Evolutionary conservation across 108 stramenopile genomes (phyloP), one percentile per base, ranked within the genome.

Genomic region (Fragilariopsis cylindrus): DNA sequence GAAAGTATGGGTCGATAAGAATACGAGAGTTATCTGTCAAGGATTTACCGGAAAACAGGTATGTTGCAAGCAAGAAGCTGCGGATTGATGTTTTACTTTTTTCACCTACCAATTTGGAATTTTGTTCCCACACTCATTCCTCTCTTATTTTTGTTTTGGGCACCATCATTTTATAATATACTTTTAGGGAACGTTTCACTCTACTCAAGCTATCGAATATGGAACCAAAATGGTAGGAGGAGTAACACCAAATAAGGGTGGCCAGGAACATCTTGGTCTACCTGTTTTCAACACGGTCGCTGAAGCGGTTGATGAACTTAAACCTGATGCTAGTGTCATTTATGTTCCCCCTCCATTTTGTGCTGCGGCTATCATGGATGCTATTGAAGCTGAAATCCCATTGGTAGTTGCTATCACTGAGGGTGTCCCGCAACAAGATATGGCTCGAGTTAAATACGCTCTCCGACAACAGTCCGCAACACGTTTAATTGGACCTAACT

Each of bases 381-480:
- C 95, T 67, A 87, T 98, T 74, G 93, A 96, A 55, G 83, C 84
- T 63, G 98, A 98, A 83, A 97, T 99, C 74, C 95, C 96, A 0
- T 80, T 99, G 15, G 95, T 99, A n/a, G 99, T 99, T 44, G 96
- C 96, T 81, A 99, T 99, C 76, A 99, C 99, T 12, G 99, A 99
- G 81, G 99, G 99, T 49, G 96, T 99, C 60, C 99, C 99, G 11
- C 99, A 99, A 83, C 95, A 98, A 76, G 99, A 99, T 84, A 99
- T 99, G 99, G 98, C 96, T 12, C 89, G 82, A 52, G 98, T 99
- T 70, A 98, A 98, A 84, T 81, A 87, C 68, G 91, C 88, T 48
- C 80, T 99, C 50, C 80, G 77, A 55, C 73, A 65, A 39, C 96
- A 97, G 73, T 83, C 80, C 48, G 85, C 81, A 42, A 98, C 98